Base-by-base conservation (phyloP, 2,329 filamentous ascomycete genomes). In the Epichloe brachyelytri region DNA sequence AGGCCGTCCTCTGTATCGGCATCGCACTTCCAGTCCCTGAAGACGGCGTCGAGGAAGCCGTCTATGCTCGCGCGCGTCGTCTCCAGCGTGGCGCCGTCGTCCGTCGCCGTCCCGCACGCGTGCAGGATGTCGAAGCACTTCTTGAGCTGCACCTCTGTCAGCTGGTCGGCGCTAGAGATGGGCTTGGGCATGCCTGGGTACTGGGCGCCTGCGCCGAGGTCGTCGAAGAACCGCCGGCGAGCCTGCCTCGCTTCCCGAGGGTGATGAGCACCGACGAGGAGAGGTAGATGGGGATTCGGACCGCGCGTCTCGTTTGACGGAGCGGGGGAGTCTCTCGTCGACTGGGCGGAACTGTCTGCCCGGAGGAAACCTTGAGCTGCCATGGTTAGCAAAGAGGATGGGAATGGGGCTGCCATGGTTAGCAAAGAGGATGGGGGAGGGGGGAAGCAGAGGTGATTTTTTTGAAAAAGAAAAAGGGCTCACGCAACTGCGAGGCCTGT, bases 91-190 rank as follows among this genome's bases (percentile, higher is more conserved):
- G 61, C 57, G 3, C 49, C 49, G 0, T 47, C 38, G 3, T 65
- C 57, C 1, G 62, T 65, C 4, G 64, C 62, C 0, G 46, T 26
- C 0, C 62, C 60, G 11, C 64, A 66, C 0, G 62, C 64, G 26
- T 66, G 62, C 3, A 66, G 55, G 19, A 66, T 62, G 30, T 66
- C 62, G 19, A 66, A 66, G 38, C 59, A 64, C 39, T 56, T 55
- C n/a, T 58, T 57, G 19, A 66, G 49, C 43, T 66, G 57, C 0
- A 50, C n/a, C 6, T 61, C 56, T 5, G 57, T 61, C 12, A 66
- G 57, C 30, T 61, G 55, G 19, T 65, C 58, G 10, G 61, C 55
- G 4, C 56, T 54, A 7, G 17, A 36, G 33, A 66, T 64, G 17
- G 54, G 40, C 17, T 53, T 56, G 0, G 53, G 51, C n/a, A 30